Base-by-base conservation (phyloP, 2,329 filamentous ascomycete species). In the Diaporthe eres region DNA sequence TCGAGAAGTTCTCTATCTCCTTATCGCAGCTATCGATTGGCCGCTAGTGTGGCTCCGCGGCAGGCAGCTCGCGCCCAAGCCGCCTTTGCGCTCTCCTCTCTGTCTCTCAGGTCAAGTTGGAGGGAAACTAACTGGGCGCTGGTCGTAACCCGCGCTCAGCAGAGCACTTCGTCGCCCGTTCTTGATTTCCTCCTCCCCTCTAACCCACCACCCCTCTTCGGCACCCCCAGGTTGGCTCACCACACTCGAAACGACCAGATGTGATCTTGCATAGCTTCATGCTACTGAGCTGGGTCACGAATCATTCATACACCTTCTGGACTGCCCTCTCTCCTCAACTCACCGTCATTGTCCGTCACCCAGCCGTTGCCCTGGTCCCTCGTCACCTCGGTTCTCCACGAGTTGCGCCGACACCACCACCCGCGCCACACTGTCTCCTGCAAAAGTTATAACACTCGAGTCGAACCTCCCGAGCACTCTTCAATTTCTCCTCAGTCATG, bases 401-500 rank as follows among this genome's bases (percentile, higher is more conserved):
- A 71, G 42, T 58, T 75, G 76, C 76, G 76, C 76, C 68, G 60
- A 68, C 67, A 68, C 60, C 58, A 61, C 74, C 58, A 42, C 42
- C 42, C 57, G 74, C 71, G 22, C 49, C 25, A 47, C 34, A 73
- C 37, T 15, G 7, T 60, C 60, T 55, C 37, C 34, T 71, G 34
- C 31, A 53, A 31, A 31, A 42, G 60, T 31, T 37, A 57, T 57
- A 47, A 25, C 63, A 37, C 22, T 34, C 22, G 55, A 25, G 28
- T 58, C 55, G 44, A 61, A 13, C 49, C 61, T 71, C 31, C 34
- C 57, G 42, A 55, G 51, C 19, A 34, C 37, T 47, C 57, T 39
- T 61, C 58, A n/a, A 22, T 22, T 28, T 31, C 25, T 42, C 31
- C n/a, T 28, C 37, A 31, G 61, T 65, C 77, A 92, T 92, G 89